Evolutionary conservation across 1,139 yeast species (phyloP).

Genomic region (Debaryomyces sp.): DNA sequence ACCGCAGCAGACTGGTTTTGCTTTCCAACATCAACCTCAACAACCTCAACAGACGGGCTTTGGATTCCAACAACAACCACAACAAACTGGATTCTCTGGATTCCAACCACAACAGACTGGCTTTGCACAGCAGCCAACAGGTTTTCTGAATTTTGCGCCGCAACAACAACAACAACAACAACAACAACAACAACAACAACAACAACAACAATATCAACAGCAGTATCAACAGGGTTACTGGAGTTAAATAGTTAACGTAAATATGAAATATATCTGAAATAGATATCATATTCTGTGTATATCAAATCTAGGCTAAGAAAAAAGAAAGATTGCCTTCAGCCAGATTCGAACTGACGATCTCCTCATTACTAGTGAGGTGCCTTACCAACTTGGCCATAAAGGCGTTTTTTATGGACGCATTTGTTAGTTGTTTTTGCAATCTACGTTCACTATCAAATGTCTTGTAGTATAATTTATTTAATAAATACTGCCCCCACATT

Average conservation of each 20-base stretch:
- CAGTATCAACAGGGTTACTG: conserved; percentile 9
- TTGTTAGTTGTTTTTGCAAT: too few species aligned
- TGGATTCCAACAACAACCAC: conserved; percentile 6
- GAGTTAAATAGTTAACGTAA: conserved; percentile 4
- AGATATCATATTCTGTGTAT: not conserved
- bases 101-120: conserved; percentile 17
- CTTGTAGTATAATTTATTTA: too few species aligned
- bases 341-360: conserved; percentile 89
- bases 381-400: conserved; percentile 86
- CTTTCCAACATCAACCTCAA: conserved; percentile 19
- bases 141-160: not conserved
- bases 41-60: conserved; percentile 6
- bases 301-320: not conserved
- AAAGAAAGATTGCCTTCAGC: conserved; percentile 60
- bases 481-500: too few species aligned
- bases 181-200: conserved; percentile 4
- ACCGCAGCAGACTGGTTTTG: conserved; percentile 17
- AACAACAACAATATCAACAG: conserved; percentile 2
- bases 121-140: conserved; percentile 6
- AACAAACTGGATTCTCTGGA: conserved; percentile 16
- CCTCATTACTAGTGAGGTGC: conserved; percentile 92
- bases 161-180: not conserved
- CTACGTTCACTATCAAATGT: too few species aligned
- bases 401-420: conserved; percentile 17
- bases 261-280: not conserved